Conservation (phyloP, 768 basidiomycete species). For the Candolleomyces efflorescens region DNA sequence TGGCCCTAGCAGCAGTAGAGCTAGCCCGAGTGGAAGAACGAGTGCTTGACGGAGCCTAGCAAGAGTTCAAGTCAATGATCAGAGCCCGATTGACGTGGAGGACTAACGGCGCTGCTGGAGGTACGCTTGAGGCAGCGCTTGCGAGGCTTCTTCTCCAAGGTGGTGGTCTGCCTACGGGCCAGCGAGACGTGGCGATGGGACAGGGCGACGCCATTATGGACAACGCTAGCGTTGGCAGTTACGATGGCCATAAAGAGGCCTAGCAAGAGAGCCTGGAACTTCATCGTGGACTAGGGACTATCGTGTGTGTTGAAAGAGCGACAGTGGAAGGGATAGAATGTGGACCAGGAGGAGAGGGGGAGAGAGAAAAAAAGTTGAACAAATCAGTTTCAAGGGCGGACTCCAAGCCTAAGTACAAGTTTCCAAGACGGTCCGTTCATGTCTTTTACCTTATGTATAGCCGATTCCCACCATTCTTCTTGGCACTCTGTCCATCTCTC, state of each 20-base stretch:
- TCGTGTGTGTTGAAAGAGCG: conserved; percentile 14
- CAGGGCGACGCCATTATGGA: conserved; percentile 20
- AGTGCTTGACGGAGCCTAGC: not conserved
- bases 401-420: not conserved
- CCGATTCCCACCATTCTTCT: not conserved
- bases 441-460: not conserved
- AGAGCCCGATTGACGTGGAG: not conserved
- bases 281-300: conserved; percentile 33
- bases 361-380: not conserved
- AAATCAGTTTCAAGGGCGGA: not conserved
- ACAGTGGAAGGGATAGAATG: conserved; percentile 3
- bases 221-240: conserved; percentile 27
- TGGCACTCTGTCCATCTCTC: too few species aligned
- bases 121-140: conserved; percentile 1
- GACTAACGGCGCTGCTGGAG: not conserved
- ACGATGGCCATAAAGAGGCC: conserved; percentile 32
- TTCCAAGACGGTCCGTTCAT: not conserved
- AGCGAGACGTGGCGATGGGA: conserved; percentile 32
- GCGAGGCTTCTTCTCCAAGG: conserved; percentile 11
- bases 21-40: not conserved
- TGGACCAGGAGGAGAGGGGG: not conserved
- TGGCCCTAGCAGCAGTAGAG: not conserved
- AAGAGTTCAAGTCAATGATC: not conserved
- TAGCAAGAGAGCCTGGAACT: conserved; percentile 34
- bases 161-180: conserved; percentile 22